Conservation (phyloP, 805 yeast species). For the Aciculoconidium aculeatum region DNA sequence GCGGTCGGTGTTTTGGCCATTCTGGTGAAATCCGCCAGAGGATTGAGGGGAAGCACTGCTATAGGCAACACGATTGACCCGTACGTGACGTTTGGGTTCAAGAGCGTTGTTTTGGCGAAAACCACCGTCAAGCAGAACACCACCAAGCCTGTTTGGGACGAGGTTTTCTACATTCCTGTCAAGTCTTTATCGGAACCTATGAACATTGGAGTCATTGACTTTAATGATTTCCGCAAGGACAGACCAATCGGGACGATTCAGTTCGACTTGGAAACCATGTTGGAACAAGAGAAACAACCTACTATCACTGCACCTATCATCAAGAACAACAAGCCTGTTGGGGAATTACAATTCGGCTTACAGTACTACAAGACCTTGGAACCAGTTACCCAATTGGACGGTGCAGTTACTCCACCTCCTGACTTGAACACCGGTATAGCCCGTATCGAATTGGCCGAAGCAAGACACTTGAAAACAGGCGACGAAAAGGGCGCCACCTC, state of each 20-base stretch:
- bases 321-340: conserved; percentile 81
- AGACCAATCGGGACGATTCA: conserved; percentile 72
- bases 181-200: conserved; percentile 79
- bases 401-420: conserved; percentile 79
- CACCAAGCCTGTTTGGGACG: conserved; percentile 75
- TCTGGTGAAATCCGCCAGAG: conserved; percentile 59
- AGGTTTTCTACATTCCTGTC: conserved; percentile 65
- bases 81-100: conserved; percentile 67
- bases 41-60: conserved; percentile 62
- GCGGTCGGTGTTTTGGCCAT: conserved; percentile 84
- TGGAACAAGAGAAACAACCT: conserved; percentile 45
- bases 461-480: conserved; percentile 44
- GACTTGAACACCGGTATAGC: conserved; percentile 92
- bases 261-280: conserved; percentile 63
- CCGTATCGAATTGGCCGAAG: conserved; percentile 57
- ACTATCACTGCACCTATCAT: conserved; percentile 52
- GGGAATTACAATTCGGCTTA: conserved; percentile 64
- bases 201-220: conserved; percentile 64
- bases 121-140: conserved; percentile 69
- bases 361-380: conserved; percentile 72
- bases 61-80: conserved; percentile 86
- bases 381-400: conserved; percentile 63
- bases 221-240: conserved; percentile 75
- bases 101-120: conserved; percentile 53
- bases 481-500: conserved; percentile 51